Conservation (phyloP, 495 filamentous ascomycete species). For the Neurospora sublineolata region DNA sequence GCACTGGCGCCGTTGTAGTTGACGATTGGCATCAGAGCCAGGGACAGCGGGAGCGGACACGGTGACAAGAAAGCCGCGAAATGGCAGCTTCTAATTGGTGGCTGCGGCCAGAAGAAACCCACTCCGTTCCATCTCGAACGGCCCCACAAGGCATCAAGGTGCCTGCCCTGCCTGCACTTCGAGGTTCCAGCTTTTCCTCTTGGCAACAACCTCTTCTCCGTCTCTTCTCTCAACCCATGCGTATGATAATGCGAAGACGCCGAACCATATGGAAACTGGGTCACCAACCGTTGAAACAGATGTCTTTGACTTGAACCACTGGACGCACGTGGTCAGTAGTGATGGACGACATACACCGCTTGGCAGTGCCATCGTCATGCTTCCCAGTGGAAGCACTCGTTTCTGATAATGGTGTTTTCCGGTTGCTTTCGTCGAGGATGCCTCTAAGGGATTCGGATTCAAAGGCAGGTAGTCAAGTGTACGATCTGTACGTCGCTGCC, state of each 20-base stretch:
- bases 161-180: background rate
- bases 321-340: background rate
- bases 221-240: background rate
- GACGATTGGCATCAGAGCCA: background rate
- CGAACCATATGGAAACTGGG: background rate
- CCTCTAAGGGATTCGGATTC: background rate
- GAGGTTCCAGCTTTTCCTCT: background rate
- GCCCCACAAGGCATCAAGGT: background rate
- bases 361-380: background rate
- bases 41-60: background rate
- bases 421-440: too few relatives aligned
- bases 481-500: background rate
- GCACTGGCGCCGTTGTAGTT: background rate
- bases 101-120: background rate
- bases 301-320: background rate
- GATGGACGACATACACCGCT: background rate
- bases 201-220: background rate
- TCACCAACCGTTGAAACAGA: too few relatives aligned
- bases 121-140: background rate
- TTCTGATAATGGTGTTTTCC: too few relatives aligned
- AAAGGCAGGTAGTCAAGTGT: background rate
- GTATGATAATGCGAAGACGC: background rate
- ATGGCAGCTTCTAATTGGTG: slow-evolving; percentile 13
- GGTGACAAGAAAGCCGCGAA: slow-evolving; percentile 4
- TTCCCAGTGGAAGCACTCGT: background rate